These are phyloP conservation scores for Daphne laureola DNA, from an alignment of 441 rosid genomes.

Conservation along the genomic window DNA sequence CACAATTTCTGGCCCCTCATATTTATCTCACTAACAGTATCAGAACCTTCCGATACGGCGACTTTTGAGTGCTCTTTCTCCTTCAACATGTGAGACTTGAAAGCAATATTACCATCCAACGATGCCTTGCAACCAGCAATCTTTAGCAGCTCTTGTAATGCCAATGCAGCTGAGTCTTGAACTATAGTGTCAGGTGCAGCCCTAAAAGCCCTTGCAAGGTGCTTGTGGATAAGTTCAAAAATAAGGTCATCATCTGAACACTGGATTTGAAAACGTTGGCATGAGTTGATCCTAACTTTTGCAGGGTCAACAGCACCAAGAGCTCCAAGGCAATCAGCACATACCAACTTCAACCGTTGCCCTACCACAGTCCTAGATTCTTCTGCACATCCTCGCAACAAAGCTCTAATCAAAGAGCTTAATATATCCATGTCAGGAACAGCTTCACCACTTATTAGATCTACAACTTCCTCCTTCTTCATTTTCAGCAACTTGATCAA, in stretches of 20 bases:
- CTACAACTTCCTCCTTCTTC: conserved; percentile 72
- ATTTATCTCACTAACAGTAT: conserved; percentile 36
- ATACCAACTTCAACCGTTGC: conserved; percentile 83
- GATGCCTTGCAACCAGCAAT: conserved; percentile 99
- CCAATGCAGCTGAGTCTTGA: conserved; percentile 99
- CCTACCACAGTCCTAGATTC: conserved; percentile 95
- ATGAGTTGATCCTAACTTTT: conserved; percentile 69
- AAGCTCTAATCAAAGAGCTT: conserved; percentile 80
- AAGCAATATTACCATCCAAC: conserved; percentile 60
- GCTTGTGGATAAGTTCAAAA: conserved; percentile 94
- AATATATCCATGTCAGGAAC: conserved; percentile 78
- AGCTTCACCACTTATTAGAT: conserved; percentile 74
- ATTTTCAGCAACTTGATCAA: conserved; percentile 76
- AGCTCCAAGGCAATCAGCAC: conserved; percentile 98
- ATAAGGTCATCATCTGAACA: conserved; percentile 99
- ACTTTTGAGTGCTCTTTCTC: conserved; percentile 29
- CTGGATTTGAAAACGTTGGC: conserved; percentile 90
- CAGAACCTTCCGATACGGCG: conserved; percentile 26
- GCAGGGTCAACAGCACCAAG: conserved; percentile 99
- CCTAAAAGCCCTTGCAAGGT: conserved; percentile 96
- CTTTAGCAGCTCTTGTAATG: conserved; percentile 95
- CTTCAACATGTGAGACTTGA: conserved; percentile 30
- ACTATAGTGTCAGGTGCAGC: conserved; percentile 92
- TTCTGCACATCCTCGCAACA: conserved; percentile 97
- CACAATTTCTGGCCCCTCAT: conserved; percentile 90